Evolutionary conservation across 2,329 filamentous ascomycete genomes (phyloP).

Genomic region (Apiospora kogelbergensis): DNA sequence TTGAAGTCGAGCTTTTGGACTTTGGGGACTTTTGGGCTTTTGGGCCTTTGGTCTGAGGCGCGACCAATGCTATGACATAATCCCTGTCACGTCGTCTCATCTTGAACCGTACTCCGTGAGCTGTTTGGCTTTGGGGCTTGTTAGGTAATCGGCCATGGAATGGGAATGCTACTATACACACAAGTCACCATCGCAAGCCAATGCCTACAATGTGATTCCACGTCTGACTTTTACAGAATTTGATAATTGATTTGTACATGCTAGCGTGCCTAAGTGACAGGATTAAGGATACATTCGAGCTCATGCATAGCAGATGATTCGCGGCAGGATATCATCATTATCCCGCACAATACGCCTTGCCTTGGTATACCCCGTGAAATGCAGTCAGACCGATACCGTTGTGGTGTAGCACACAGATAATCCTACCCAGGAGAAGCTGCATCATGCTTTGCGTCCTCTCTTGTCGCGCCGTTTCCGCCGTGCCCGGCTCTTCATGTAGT

Average conservation of each 20-base stretch:
- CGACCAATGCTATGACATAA: not conserved
- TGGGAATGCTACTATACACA: too few species aligned
- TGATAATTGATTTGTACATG: not conserved
- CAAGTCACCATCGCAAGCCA: not conserved
- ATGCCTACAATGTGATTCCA: not conserved
- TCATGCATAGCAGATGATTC: not conserved
- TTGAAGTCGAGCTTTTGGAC: not conserved
- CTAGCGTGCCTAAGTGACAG: not conserved
- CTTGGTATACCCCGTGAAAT: not conserved
- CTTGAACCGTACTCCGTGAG: not conserved
- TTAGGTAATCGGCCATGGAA: too few species aligned
- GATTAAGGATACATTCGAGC: not conserved
- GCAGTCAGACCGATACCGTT: not conserved
- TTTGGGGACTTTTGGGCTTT: too few species aligned
- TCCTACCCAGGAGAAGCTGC: not conserved
- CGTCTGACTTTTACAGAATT: not conserved
- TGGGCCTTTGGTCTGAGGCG: not conserved
- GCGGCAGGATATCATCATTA: not conserved
- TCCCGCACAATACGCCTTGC: not conserved
- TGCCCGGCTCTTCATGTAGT: constrained; percentile 57
- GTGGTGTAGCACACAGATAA: not conserved
- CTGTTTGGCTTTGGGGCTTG: not conserved
- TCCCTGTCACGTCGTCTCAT: not conserved
- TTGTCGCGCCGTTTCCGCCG: constrained; percentile 62
- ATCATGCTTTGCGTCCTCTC: constrained; percentile 45